Conservation (phyloP, 305 asterid genomes). For the Stenogyne calaminthoides region DNA sequence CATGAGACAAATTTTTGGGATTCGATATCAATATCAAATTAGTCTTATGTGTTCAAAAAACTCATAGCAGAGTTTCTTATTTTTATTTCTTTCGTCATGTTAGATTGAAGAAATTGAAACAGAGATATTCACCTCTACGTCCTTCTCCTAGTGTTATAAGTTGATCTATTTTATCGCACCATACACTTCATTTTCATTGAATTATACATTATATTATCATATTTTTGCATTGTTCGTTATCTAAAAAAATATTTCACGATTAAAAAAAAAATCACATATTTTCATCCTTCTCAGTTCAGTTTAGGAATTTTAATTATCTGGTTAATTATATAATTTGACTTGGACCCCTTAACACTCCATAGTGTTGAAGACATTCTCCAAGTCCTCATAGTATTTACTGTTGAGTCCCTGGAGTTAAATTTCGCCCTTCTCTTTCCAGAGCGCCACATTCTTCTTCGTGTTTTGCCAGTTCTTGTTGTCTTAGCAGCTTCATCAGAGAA, state of each 20-base stretch:
- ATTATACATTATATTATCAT: constrained; percentile 5
- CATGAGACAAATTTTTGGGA: background rate
- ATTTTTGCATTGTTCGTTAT: background rate
- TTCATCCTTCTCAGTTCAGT: background rate
- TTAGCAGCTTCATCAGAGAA: constrained; percentile 98
- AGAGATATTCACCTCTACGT: background rate
- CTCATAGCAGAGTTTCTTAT: too few species aligned
- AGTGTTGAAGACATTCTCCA: constrained; percentile 99
- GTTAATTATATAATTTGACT: constrained; percentile 23
- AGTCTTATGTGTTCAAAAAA: background rate
- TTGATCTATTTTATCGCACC: background rate
- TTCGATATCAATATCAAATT: background rate
- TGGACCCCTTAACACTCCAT: constrained; percentile 60
- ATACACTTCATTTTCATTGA: constrained; percentile 5
- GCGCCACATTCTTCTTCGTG: constrained; percentile 94
- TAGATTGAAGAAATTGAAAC: background rate
- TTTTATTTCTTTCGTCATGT: background rate
- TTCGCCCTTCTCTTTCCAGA: constrained; percentile 94
- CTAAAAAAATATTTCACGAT: background rate
- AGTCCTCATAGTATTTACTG: constrained; percentile 96
- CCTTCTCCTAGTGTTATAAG: background rate
- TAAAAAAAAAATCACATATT: background rate
- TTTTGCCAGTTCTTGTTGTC: constrained; percentile 98
- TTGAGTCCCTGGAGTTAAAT: constrained; percentile 94
- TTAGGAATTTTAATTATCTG: constrained; percentile 22